Base-by-base conservation (phyloP, 78 protist species). In the Acrasis kona region DNA sequence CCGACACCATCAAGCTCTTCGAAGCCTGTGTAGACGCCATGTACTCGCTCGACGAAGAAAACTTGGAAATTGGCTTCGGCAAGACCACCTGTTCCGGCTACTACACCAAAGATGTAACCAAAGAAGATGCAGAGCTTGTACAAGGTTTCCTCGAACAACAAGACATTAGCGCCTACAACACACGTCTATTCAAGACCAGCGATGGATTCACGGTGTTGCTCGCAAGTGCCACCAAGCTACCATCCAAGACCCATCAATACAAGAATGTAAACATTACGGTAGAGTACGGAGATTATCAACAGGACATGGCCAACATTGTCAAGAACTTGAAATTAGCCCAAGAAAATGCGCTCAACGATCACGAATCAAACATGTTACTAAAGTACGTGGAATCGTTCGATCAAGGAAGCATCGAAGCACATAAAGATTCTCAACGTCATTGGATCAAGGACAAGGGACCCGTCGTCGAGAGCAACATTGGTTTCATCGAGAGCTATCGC, bases 391-490 rank as follows among this genome's bases (percentile, higher is more conserved):
- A 65, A 29, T 27, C 29, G 28, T 89, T 89, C 76, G 5, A 10
- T 6, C 6, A 5, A 19, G 94, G 94, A 31, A 6, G 6, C 65
- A 74, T 89, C 34, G 79, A 83, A 3, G 85, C 40, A 19, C 87
- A 81, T 84, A 89, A 78, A 74, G 90, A 89, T 31, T 28, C 81
- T 7, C 88, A 83, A 65, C 58, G 85, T 39, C 36, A 5, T 30
- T 89, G 94, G 94, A 71, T 89, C 64, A 69, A 72, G 72, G 90
- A 89, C 78, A 58, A 65, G 32, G 77, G 74, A 2, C 94, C 94
- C 1, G 79, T 71, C 10, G 87, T 88, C 37, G 92, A 88, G 67
- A 77, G 84, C 50, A 81, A 88, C 80, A 81, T 88, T 50, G 92
- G 92, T 65, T 89, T 89, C 81, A 82, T 89, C 57, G 89, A 89